These are phyloP conservation scores for Kwoniella mangroviensis DNA, from an alignment of 768 basidiomycete genomes.

Conservation along the genomic window DNA sequence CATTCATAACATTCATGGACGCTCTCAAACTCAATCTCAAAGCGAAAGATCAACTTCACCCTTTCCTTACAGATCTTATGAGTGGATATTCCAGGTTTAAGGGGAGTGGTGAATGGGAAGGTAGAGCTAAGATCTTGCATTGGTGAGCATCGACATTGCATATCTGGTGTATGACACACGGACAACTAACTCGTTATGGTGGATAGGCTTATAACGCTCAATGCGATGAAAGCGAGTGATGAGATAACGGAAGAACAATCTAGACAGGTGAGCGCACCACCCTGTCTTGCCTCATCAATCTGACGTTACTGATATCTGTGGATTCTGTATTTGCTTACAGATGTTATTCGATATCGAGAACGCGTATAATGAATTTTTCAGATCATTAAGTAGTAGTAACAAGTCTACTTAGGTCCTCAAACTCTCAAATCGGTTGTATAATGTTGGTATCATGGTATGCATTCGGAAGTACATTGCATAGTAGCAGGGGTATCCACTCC, in stretches of 20 bases:
- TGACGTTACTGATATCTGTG: background rate
- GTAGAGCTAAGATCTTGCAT: conserved; percentile 85
- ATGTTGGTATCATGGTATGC: background rate
- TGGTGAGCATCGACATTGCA: conserved; percentile 66
- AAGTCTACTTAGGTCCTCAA: conserved; percentile 20
- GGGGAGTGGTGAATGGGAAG: conserved; percentile 94
- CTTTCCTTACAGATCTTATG: conserved; percentile 91
- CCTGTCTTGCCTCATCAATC: background rate
- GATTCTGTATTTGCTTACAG: conserved; percentile 58
- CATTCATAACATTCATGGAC: conserved; percentile 99
- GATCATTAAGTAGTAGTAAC: conserved; percentile 49
- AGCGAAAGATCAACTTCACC: conserved; percentile 97
- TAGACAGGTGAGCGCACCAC: conserved; percentile 68
- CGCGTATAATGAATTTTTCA: conserved; percentile 91
- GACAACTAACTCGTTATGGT: background rate
- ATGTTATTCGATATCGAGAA: conserved; percentile 96
- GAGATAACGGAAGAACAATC: conserved; percentile 95
- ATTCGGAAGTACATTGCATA: background rate
- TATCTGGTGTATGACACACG: background rate
- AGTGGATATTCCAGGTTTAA: conserved; percentile 93
- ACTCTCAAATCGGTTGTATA: conserved; percentile 4
- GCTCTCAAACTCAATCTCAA: conserved; percentile 87
- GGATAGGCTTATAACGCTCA: conserved; percentile 87
- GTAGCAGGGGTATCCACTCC: too few relatives aligned
- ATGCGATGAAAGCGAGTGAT: conserved; percentile 95